Evolutionary conservation across 73 alveolate species (phyloP).

Genomic region (Paramecium caudatum): DNA sequence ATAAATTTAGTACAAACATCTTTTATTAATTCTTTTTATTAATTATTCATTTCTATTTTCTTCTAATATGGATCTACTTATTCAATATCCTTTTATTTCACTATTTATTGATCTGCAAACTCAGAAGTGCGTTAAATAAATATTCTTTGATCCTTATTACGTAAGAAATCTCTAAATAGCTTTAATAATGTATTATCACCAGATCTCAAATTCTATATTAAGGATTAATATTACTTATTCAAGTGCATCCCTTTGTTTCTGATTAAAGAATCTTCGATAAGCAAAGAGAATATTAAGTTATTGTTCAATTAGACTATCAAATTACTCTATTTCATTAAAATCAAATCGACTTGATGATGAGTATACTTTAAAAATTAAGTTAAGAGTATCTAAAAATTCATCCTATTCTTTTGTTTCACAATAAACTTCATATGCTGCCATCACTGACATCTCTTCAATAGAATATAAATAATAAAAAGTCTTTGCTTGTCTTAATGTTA

Average conservation of each 20-base stretch:
- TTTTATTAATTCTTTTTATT: constrained; percentile 11
- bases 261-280: constrained; percentile 30
- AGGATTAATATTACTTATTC: not conserved
- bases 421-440: constrained; percentile 70
- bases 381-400: constrained; percentile 28
- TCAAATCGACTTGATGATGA: not conserved
- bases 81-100: not conserved
- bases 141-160: not conserved
- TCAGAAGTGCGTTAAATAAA: constrained; percentile 8
- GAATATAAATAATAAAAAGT: constrained; percentile 43
- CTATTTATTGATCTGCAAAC: constrained; percentile 52
- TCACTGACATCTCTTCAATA: constrained; percentile 52
- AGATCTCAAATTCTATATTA: not conserved
- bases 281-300: constrained; percentile 40
- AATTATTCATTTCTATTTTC: not conserved
- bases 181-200: constrained; percentile 52
- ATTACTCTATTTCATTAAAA: constrained; percentile 48
- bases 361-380: constrained; percentile 19
- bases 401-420: constrained; percentile 64
- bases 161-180: constrained; percentile 42
- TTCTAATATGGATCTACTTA: not conserved
- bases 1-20: not conserved
- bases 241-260: not conserved
- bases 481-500: constrained; percentile 48
- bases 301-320: constrained; percentile 41